Conservation (phyloP, 306 rosid species). For the Chamaecrista fasciculata region DNA sequence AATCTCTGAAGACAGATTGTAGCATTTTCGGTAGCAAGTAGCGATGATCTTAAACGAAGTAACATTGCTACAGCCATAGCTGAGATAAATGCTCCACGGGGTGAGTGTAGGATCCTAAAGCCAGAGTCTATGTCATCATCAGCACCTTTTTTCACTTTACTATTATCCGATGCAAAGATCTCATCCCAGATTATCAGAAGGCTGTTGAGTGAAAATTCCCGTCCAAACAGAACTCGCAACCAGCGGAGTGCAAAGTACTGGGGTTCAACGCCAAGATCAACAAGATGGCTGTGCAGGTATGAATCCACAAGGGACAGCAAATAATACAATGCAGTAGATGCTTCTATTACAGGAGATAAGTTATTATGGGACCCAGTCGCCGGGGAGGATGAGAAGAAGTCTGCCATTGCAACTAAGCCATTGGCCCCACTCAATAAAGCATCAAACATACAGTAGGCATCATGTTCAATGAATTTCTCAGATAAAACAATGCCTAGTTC, state of each 20-base stretch:
- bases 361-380: constrained; percentile 63
- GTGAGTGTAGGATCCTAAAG: constrained; percentile 59
- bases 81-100: constrained; percentile 84
- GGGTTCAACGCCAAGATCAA: constrained; percentile 94
- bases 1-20: constrained; percentile 91
- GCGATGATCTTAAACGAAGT: constrained; percentile 82
- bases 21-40: constrained; percentile 92
- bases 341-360: constrained; percentile 84
- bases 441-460: constrained; percentile 87
- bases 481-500: constrained; percentile 90
- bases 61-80: constrained; percentile 91
- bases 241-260: constrained; percentile 97
- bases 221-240: constrained; percentile 91
- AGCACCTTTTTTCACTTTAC: constrained; percentile 40
- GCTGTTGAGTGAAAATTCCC: constrained; percentile 83
- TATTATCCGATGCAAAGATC: constrained; percentile 76
- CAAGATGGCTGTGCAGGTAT: constrained; percentile 84
- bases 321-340: constrained; percentile 80
- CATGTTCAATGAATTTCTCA: constrained; percentile 93
- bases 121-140: constrained; percentile 50
- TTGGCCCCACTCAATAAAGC: constrained; percentile 77
- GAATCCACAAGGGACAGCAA: constrained; percentile 77
- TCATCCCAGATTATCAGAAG: constrained; percentile 90
- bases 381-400: constrained; percentile 72
- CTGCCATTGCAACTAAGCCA: constrained; percentile 85